phyloP scores from a whole-genome alignment of 371 early-diverging fungal species.

The Blakeslea trispora region DNA sequence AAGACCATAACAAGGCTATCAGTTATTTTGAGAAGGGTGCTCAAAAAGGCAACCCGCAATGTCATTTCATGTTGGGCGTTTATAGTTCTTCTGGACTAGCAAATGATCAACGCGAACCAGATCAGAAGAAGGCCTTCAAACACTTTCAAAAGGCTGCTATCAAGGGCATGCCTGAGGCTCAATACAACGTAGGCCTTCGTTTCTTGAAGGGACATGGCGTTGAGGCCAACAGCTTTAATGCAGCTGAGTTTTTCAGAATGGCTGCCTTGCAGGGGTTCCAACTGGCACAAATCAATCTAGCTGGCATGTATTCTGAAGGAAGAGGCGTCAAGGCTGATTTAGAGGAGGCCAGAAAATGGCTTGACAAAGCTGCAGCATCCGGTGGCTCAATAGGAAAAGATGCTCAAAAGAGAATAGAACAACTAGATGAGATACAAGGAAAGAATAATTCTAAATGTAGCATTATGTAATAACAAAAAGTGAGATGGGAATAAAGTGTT shows the following conservation, averaged over 20 bases:
- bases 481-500: neutral
- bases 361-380: conserved; percentile 29
- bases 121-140: conserved; percentile 48
- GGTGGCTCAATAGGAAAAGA: conserved; percentile 52
- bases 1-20: conserved; percentile 46
- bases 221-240: conserved; percentile 39
- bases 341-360: conserved; percentile 34
- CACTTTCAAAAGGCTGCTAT: conserved; percentile 52
- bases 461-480: conserved; percentile 28
- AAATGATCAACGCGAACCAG: conserved; percentile 26
- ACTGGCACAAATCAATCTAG: conserved; percentile 47
- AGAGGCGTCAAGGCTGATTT: conserved; percentile 42
- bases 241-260: conserved; percentile 52
- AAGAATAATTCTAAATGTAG: conserved; percentile 30
- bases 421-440: conserved; percentile 25
- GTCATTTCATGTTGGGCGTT: conserved; percentile 53
- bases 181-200: conserved; percentile 48
- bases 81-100: conserved; percentile 38
- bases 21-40: conserved; percentile 47
- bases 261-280: conserved; percentile 49
- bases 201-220: conserved; percentile 49
- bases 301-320: conserved; percentile 49
- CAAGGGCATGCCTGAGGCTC: conserved; percentile 52
- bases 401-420: conserved; percentile 36
- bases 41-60: conserved; percentile 37